These are phyloP conservation scores for Gastrodia elata DNA, from an alignment of 106 monocot species.

Conservation along the genomic window DNA sequence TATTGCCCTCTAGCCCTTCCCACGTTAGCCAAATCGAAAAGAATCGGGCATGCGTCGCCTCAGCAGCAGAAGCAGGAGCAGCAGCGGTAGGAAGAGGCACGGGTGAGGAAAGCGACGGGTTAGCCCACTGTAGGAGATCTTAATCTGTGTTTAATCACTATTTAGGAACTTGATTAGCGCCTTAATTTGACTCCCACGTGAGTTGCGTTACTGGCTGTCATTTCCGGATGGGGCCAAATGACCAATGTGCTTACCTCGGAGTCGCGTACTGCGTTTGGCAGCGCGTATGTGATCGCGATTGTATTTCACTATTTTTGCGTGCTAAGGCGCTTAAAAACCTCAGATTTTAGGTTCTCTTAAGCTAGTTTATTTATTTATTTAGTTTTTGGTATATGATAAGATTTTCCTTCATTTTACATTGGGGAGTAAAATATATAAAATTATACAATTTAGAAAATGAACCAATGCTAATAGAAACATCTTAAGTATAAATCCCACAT, in stretches of 20 bases:
- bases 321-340: too few relatives aligned
- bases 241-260: not conserved
- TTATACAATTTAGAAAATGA: too few relatives aligned
- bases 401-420: too few relatives aligned
- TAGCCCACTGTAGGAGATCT: not conserved
- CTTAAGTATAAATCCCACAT: too few relatives aligned
- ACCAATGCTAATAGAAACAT: too few relatives aligned
- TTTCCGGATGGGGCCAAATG: not conserved
- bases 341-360: too few relatives aligned
- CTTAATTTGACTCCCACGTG: not conserved
- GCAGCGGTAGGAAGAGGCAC: not conserved
- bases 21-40: not conserved
- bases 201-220: constrained; percentile 1
- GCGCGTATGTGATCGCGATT: not conserved
- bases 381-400: too few relatives aligned
- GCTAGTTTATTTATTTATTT: too few relatives aligned
- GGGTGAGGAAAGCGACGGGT: constrained; percentile 2
- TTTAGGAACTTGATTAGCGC: not conserved
- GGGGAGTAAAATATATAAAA: too few relatives aligned
- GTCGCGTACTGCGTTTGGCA: not conserved
- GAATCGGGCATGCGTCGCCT: not conserved
- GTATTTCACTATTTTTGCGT: too few relatives aligned
- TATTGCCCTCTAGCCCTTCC: constrained; percentile 3
- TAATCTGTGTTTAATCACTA: not conserved
- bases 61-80: not conserved